Base-by-base conservation (phyloP, 257 asterid species). In the Dorcoceras hygrometricum region DNA sequence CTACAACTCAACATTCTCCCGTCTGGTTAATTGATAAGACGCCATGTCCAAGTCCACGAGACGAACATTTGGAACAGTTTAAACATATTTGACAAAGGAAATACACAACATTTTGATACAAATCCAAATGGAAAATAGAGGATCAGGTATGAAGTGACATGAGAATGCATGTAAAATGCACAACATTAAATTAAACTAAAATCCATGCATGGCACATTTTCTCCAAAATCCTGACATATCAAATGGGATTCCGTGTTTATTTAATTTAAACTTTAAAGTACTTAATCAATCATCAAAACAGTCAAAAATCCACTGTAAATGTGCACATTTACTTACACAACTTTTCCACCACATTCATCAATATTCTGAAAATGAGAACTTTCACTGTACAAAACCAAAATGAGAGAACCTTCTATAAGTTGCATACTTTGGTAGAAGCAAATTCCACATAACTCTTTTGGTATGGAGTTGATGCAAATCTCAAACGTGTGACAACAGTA, bases 1-100 rank as follows among this genome's bases (percentile, higher is more conserved):
- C 95, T 87, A 70, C 73, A 73, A 51, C 63, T 34, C 75, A 76
- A 72, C 50, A 27, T 26, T 32, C 22, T 20, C 50, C 18, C 5
- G 57, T 61, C 61, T 16, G 22, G 67, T 58, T 19, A 62, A 29
- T 25, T 57, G 23, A 56, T 50, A 39, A 29, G 71, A 8, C 19
- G 18, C 20, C 43, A 34, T 34, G 24, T 53, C 51, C 65, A 27
- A 67, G 18, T 57, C 62, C 68, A 68, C n/a, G 10, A 62, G 50
- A 53, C 54, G 51, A 57, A 29, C 31, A 19, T 29, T 50, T 43
- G 24, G 25, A 59, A 6, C 34, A 26, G 29, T 29, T 65, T 58
- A 46, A 56, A 55, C 60, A 66, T 19, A n/a, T 29, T 19, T 19
- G 19, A n/a, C 19, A 48, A 8, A 20, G 18, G 65, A n/a, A 8